These are phyloP conservation scores for Rhizoclosmatium sp. DNA, from an alignment of 192 early-diverging fungal genomes.

Conservation along the genomic window DNA sequence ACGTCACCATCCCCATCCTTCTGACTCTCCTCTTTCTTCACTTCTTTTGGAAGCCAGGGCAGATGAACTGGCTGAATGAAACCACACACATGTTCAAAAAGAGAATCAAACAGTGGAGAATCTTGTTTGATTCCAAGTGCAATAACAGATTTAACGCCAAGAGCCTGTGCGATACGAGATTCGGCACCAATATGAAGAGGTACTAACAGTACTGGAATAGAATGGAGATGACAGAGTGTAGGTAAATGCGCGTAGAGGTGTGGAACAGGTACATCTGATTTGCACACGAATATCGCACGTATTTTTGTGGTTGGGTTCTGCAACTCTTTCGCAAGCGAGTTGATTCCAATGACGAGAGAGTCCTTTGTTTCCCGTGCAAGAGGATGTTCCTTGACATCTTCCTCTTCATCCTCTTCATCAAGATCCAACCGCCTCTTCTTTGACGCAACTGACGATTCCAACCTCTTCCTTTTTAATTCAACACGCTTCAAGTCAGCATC, in stretches of 20 bases:
- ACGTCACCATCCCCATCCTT: neutral
- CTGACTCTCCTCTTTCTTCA: neutral
- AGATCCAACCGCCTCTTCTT: neutral
- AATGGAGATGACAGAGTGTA: slow-evolving; percentile 35
- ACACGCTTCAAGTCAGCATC: too few relatives aligned
- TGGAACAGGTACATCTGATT: slow-evolving; percentile 27
- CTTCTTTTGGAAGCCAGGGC: slow-evolving; percentile 11
- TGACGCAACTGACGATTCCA: neutral
- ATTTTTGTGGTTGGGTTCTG: neutral
- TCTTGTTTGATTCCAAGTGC: slow-evolving; percentile 42
- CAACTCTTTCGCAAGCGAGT: slow-evolving; percentile 1
- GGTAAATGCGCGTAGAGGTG: slow-evolving; percentile 50
- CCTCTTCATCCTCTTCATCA: neutral
- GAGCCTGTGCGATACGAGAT: slow-evolving; percentile 14
- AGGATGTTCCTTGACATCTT: neutral
- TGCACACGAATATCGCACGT: slow-evolving; percentile 40
- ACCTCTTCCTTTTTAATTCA: neutral
- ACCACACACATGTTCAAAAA: neutral
- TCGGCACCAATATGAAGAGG: slow-evolving; percentile 44
- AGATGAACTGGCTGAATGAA: neutral
- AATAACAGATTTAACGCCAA: slow-evolving; percentile 37
- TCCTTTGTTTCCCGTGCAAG: neutral
- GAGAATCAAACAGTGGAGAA: neutral
- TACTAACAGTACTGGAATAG: slow-evolving; percentile 10
- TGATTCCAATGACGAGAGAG: slow-evolving; percentile 19